These are phyloP conservation scores for Brassica hybrid DNA, from an alignment of 441 rosid genomes.

Conservation along the genomic window DNA sequence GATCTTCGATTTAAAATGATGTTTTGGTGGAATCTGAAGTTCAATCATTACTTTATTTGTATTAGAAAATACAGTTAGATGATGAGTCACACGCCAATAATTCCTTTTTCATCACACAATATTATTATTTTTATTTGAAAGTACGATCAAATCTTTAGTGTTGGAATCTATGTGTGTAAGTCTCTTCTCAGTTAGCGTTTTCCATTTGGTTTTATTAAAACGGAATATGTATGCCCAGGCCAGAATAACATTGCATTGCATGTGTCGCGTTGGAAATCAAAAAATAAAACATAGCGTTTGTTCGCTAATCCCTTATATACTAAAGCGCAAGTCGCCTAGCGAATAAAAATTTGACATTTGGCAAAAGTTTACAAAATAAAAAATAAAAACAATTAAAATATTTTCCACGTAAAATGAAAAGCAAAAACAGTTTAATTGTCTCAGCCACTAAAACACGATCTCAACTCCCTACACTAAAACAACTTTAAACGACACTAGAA, in stretches of 20 bases:
- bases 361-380: too few relatives aligned
- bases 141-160: not conserved
- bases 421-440: too few relatives aligned
- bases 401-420: too few relatives aligned
- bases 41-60: constrained; percentile 27
- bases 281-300: too few relatives aligned
- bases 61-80: not conserved
- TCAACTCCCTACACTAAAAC: too few relatives aligned
- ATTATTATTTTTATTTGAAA: not conserved
- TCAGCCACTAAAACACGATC: too few relatives aligned
- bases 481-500: too few relatives aligned
- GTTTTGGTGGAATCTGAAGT: constrained; percentile 25
- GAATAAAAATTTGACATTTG: too few relatives aligned
- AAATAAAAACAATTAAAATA: too few relatives aligned
- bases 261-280: not conserved
- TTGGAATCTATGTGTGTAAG: constrained; percentile 11
- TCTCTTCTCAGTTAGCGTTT: not conserved
- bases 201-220: not conserved
- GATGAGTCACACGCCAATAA: not conserved
- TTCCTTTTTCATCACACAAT: not conserved
- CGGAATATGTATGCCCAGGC: not conserved
- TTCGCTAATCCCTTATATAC: too few relatives aligned
- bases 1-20: constrained; percentile 20
- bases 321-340: too few relatives aligned
- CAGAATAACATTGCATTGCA: constrained; percentile 7